These are phyloP conservation scores for Excoecaria cochinchinensis DNA, from an alignment of 345 rosid genomes.

Conservation along the genomic window DNA sequence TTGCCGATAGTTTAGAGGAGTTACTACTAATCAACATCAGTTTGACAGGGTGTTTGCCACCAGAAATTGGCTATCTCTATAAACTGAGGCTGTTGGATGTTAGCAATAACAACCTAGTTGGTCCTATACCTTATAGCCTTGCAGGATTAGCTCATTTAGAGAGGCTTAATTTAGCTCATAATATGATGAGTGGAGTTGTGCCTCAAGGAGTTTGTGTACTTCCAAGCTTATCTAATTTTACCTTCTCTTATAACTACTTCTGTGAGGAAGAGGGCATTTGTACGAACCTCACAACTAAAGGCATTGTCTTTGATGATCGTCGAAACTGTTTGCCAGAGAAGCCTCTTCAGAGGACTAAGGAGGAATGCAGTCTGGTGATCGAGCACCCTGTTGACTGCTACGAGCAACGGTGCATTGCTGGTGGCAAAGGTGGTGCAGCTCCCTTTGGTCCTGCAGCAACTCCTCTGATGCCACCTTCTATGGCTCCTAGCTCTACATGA, in stretches of 20 bases:
- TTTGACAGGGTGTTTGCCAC: slow-evolving; percentile 80
- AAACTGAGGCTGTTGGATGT: slow-evolving; percentile 73
- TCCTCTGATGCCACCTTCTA: slow-evolving; percentile 44
- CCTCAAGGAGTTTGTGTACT: slow-evolving; percentile 66
- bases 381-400: slow-evolving; percentile 79
- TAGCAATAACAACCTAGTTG: slow-evolving; percentile 66
- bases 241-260: slow-evolving; percentile 73
- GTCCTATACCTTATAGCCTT: slow-evolving; percentile 84
- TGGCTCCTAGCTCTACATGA: slow-evolving; percentile 44
- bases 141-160: slow-evolving; percentile 75
- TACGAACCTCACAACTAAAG: slow-evolving; percentile 55
- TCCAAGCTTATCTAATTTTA: slow-evolving; percentile 64
- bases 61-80: slow-evolving; percentile 78
- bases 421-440: slow-evolving; percentile 3
- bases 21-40: slow-evolving; percentile 65
- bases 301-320: slow-evolving; percentile 59
- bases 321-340: slow-evolving; percentile 73
- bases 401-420: slow-evolving; percentile 34
- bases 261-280: slow-evolving; percentile 80
- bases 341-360: slow-evolving; percentile 63
- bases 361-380: slow-evolving; percentile 50
- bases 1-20: slow-evolving; percentile 72
- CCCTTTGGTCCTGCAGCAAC: slow-evolving; percentile 29
- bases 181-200: slow-evolving; percentile 65
- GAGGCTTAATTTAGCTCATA: slow-evolving; percentile 63